Percentiles rank a stretch among this genome's conserved stretches.
These are phyloP conservation scores for Solidago caesia DNA, from an alignment of 129 eudicot species.

Conservation along the genomic window DNA sequence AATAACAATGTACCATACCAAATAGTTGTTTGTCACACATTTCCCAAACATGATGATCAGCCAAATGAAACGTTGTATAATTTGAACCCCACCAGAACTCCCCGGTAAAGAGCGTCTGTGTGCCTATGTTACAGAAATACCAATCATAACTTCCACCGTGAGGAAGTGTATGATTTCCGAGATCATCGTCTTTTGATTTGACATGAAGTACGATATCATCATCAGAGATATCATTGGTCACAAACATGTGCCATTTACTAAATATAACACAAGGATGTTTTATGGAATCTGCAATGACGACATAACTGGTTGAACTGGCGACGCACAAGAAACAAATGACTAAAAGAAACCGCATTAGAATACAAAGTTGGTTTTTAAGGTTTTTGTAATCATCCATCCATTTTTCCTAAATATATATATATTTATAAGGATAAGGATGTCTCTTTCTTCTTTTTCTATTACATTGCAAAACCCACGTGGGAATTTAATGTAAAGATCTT, in stretches of 20 bases:
- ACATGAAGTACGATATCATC: slow-evolving; percentile 23
- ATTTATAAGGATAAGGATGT: too few relatives aligned
- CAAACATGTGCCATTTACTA: slow-evolving; percentile 18
- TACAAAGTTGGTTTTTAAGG: not conserved
- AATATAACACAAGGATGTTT: slow-evolving; percentile 8
- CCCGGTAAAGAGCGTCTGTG: not conserved
- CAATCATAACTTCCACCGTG: slow-evolving; percentile 12
- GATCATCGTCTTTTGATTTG: slow-evolving; percentile 21
- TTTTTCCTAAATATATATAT: too few relatives aligned
- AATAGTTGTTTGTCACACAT: not conserved
- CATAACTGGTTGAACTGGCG: not conserved
- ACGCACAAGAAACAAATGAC: not conserved
- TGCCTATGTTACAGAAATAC: slow-evolving; percentile 11
- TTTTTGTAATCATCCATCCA: too few relatives aligned
- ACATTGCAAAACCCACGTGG: too few relatives aligned
- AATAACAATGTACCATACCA: slow-evolving; percentile 23
- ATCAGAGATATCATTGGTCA: slow-evolving; percentile 18
- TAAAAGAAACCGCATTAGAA: not conserved
- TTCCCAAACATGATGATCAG: not conserved
- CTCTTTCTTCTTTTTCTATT: too few relatives aligned
- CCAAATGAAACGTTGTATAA: slow-evolving; percentile 1
- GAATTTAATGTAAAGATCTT: too few relatives aligned
- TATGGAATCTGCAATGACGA: not conserved
- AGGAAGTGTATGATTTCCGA: slow-evolving; percentile 23
- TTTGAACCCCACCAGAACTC: slow-evolving; percentile 28